Evolutionary conservation across 2,329 filamentous ascomycete species (phyloP).

Genomic region (Neospermospora avenae): DNA sequence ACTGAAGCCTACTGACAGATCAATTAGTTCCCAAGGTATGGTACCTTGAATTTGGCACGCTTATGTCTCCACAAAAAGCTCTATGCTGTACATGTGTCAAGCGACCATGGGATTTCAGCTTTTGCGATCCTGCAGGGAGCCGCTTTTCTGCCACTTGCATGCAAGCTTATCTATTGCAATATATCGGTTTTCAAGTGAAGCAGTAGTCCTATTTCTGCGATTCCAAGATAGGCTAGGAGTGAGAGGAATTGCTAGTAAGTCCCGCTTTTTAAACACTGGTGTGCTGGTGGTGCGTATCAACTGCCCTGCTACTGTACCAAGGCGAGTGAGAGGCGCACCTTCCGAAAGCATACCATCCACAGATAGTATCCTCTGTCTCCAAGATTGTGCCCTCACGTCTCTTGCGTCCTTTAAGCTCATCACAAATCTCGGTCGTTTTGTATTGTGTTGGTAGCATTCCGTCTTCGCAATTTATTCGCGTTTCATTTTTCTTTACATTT

Average conservation of each 20-base stretch:
- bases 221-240: neutral
- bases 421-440: neutral
- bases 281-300: neutral
- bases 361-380: neutral
- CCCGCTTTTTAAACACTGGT: neutral
- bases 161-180: neutral
- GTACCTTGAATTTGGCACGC: too few species aligned
- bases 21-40: too few species aligned
- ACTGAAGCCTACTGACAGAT: neutral
- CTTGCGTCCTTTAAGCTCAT: neutral
- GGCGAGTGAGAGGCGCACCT: too few species aligned
- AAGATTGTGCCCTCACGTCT: too few species aligned
- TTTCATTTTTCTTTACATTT: neutral
- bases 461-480: neutral
- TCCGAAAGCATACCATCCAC: neutral
- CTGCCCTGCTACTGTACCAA: too few species aligned
- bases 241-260: neutral
- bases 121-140: neutral
- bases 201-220: neutral
- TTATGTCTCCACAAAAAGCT: neutral
- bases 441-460: neutral
- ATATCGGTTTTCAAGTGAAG: too few species aligned
- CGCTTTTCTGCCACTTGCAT: neutral
- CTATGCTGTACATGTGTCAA: neutral
- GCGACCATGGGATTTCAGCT: neutral